Base-by-base conservation (phyloP, 257 asterid species). In the Petunia axillaris region DNA sequence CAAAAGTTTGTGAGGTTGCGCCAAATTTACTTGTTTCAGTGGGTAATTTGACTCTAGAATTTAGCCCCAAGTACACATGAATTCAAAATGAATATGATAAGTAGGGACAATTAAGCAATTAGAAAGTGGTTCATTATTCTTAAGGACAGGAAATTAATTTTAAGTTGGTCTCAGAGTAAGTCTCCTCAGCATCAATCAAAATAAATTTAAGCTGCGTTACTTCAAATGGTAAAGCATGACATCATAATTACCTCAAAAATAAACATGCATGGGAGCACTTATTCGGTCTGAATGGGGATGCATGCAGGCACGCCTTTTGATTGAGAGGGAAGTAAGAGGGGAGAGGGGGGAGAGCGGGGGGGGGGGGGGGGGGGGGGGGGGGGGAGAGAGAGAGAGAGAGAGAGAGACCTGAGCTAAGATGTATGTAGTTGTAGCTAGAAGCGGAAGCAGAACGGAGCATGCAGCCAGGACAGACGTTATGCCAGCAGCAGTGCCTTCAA, bases 401-500 rank as follows among this genome's bases (percentile, higher is more conserved):
- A 83, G 87, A 79, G 76, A 83, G 77, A 92, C 98, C 97, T 88
- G 86, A 68, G 97, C 88, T 85, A 92, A 91, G 77, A 93, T 91
- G 85, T 90, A 89, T 68, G 93, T 98, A 25, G 97, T 82, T 80
- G 97, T 88, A 1, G 98, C 97, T 64, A 94, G 83, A 84, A 93
- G 93, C 55, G 98, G 99, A 87, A 93, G 98, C 54, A 96, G 90
- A 77, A 84, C 80, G 79, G 88, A 90, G 88, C 99, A 96, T 63
- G 98, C 92, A 67, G 90, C 95, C 84, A 96, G 89, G 85, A 94
- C 98, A 81, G 98, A 89, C n/a, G 97, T 91, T 71, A 96, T 96
- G 83, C 99, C 98, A 79, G 99, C 98, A 64, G 97, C 98, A 44
- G 98, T 96, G 82, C 99, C 99, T 89, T 96, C 99, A 80, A 96